Conservation (phyloP, 345 rosid genomes). For the Turnera subulata region DNA sequence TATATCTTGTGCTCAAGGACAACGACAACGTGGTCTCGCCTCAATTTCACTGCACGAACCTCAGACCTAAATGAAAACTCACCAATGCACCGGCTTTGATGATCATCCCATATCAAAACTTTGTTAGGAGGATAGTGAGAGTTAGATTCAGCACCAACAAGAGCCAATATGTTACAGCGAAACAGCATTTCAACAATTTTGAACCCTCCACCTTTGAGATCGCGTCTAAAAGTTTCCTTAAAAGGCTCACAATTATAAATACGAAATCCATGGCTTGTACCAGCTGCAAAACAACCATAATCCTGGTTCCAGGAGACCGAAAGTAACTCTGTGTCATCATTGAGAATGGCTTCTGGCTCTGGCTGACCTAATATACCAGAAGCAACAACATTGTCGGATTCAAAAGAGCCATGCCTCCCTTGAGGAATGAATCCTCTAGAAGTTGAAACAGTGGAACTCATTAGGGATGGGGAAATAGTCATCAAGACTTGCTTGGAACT, state of each 20-base stretch:
- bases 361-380: conserved; percentile 30
- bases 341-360: conserved; percentile 31
- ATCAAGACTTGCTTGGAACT: conserved; percentile 18
- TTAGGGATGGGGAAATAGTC: conserved; percentile 29
- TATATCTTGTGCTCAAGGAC: conserved; percentile 90
- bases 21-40: conserved; percentile 68
- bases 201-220: conserved; percentile 66
- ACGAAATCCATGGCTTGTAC: conserved; percentile 70
- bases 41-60: conserved; percentile 68
- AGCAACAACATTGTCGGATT: conserved; percentile 22
- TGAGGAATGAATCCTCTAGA: conserved; percentile 28
- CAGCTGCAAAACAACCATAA: conserved; percentile 76
- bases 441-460: conserved; percentile 50
- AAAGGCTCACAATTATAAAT: conserved; percentile 80
- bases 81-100: conserved; percentile 76
- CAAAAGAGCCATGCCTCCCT: conserved; percentile 29
- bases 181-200: conserved; percentile 91
- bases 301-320: conserved; percentile 89
- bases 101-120: conserved; percentile 91
- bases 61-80: conserved; percentile 81
- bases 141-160: conserved; percentile 65
- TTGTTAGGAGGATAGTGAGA: conserved; percentile 80
- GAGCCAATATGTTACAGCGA: conserved; percentile 80
- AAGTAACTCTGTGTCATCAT: conserved; percentile 48
- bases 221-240: conserved; percentile 69